These are phyloP conservation scores for Cladosporium cucumerinum DNA, from an alignment of 2,329 filamentous ascomycete genomes.

Conservation along the genomic window DNA sequence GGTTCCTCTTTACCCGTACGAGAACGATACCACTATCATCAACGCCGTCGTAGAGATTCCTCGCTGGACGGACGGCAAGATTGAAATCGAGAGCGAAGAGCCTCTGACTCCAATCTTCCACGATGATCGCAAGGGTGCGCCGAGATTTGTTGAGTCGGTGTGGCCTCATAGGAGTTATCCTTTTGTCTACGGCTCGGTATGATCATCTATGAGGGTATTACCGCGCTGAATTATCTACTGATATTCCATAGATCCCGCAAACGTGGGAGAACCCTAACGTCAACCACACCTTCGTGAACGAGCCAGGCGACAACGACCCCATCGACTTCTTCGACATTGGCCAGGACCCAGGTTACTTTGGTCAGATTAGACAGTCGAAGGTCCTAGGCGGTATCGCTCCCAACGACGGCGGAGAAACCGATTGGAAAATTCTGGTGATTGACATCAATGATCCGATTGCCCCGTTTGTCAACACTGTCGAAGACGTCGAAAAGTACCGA, in stretches of 20 bases:
- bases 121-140: slow-evolving; percentile 99
- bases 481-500: slow-evolving; percentile 98
- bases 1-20: slow-evolving; percentile 85
- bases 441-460: slow-evolving; percentile 97
- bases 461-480: slow-evolving; percentile 93
- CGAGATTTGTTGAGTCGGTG: slow-evolving; percentile 98
- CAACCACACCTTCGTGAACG: slow-evolving; percentile 97
- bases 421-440: slow-evolving; percentile 99
- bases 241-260: slow-evolving; percentile 69
- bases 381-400: slow-evolving; percentile 98
- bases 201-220: background rate
- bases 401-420: slow-evolving; percentile 98
- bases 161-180: slow-evolving; percentile 99
- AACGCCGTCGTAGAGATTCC: slow-evolving; percentile 99
- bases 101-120: slow-evolving; percentile 98
- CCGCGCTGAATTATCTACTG: background rate
- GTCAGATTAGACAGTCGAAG: slow-evolving; percentile 99
- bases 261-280: slow-evolving; percentile 99
- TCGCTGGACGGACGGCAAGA: slow-evolving; percentile 99
- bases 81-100: slow-evolving; percentile 99
- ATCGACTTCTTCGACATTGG: slow-evolving; percentile 99
- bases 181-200: slow-evolving; percentile 91
- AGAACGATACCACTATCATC: slow-evolving; percentile 80
- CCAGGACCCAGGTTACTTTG: slow-evolving; percentile 91
- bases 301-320: slow-evolving; percentile 98